Percentiles rank a stretch among this genome's conserved stretches.
Conservation (phyloP, 1,139 yeast genomes). For the Saccharomycopsis hybrid region DNA sequence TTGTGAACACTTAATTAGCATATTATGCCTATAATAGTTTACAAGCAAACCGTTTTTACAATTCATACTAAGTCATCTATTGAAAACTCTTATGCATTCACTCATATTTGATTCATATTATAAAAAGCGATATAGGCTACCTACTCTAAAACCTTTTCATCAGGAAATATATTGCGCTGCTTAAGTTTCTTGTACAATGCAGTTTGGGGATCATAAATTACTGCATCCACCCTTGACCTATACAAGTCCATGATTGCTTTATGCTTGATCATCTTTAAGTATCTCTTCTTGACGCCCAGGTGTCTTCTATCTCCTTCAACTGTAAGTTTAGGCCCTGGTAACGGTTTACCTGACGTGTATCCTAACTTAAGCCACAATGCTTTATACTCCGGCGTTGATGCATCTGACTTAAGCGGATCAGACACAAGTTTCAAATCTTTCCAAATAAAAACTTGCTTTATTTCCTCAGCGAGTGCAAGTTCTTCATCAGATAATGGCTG, state of each 20-base stretch:
- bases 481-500: conserved; percentile 22
- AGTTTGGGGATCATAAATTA: conserved; percentile 4
- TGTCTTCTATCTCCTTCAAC: too few relatives aligned
- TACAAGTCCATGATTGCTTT: conserved; percentile 14
- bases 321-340: too few relatives aligned
- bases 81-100: too few relatives aligned
- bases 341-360: too few relatives aligned
- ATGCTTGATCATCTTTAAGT: conserved; percentile 11
- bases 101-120: too few relatives aligned
- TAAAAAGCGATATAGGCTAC: too few relatives aligned
- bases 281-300: neutral
- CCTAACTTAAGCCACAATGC: too few relatives aligned
- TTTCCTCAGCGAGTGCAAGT: conserved; percentile 8
- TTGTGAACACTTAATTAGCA: too few relatives aligned
- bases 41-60: too few relatives aligned
- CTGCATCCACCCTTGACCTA: conserved; percentile 8
- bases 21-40: too few relatives aligned
- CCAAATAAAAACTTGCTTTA: conserved; percentile 4
- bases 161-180: neutral
- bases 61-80: too few relatives aligned
- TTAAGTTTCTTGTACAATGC: conserved; percentile 5
- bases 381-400: too few relatives aligned
- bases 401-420: neutral
- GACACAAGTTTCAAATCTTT: conserved; percentile 3
- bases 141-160: neutral